These are phyloP conservation scores for Kwoniella pini DNA, from an alignment of 768 basidiomycete species.

Conservation along the genomic window DNA sequence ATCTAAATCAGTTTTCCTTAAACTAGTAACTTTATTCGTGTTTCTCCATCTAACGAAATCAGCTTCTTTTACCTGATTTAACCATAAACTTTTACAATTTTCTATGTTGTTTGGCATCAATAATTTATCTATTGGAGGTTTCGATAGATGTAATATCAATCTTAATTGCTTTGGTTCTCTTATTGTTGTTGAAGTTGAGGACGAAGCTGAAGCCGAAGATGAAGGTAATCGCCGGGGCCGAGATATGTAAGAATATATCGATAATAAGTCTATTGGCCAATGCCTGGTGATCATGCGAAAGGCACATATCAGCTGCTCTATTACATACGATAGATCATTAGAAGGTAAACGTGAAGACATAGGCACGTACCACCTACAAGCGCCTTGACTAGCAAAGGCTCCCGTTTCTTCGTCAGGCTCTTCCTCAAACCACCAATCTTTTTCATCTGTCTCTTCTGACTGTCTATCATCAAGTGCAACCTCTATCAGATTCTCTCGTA, in stretches of 20 bases:
- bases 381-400: constrained; percentile 40
- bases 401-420: constrained; percentile 24
- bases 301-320: neutral
- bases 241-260: constrained; percentile 61
- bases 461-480: constrained; percentile 87
- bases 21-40: constrained; percentile 86
- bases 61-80: constrained; percentile 94
- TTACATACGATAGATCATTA: neutral
- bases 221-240: constrained; percentile 43
- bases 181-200: constrained; percentile 49
- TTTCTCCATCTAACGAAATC: constrained; percentile 97
- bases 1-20: constrained; percentile 89
- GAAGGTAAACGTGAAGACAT: neutral
- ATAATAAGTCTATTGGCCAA: constrained; percentile 94
- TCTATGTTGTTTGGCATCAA: constrained; percentile 77
- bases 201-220: constrained; percentile 61
- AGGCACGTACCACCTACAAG: constrained; percentile 70
- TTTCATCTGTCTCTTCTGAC: constrained; percentile 72
- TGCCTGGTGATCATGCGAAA: constrained; percentile 65
- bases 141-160: constrained; percentile 81
- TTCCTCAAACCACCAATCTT: constrained; percentile 97
- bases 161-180: constrained; percentile 58
- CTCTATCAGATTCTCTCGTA: constrained; percentile 83
- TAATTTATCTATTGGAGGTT: constrained; percentile 82
- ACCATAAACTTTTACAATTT: constrained; percentile 87